A percentile compares a stretch with the other conserved stretches of the same genome.
Evolutionary conservation across 345 rosid genomes (phyloP).

Genomic region (Crucihimalaya himalaica): DNA sequence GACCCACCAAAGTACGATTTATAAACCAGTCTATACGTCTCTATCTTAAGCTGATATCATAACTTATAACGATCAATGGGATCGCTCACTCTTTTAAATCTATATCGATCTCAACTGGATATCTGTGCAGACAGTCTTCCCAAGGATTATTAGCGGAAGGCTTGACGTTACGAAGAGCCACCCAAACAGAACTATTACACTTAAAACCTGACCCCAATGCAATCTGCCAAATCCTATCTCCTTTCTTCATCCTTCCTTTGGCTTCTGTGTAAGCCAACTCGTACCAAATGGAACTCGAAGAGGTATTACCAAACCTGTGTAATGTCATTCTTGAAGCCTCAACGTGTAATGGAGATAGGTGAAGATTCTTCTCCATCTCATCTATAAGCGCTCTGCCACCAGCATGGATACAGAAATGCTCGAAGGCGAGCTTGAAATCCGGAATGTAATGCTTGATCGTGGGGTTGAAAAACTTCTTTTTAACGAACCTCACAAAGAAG

Average conservation of each 20-base stretch:
- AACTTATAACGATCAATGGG: neutral
- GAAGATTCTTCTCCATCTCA: slow-evolving; percentile 57
- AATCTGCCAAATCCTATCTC: slow-evolving; percentile 65
- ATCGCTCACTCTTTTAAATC: slow-evolving; percentile 10
- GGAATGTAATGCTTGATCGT: slow-evolving; percentile 46
- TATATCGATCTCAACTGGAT: slow-evolving; percentile 42
- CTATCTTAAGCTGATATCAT: neutral
- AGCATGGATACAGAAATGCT: slow-evolving; percentile 71
- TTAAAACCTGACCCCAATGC: slow-evolving; percentile 72
- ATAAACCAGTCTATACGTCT: neutral
- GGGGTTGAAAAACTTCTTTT: slow-evolving; percentile 47
- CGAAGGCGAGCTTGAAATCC: slow-evolving; percentile 64
- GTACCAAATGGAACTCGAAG: slow-evolving; percentile 66
- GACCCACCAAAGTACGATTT: slow-evolving; percentile 2
- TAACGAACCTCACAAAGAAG: slow-evolving; percentile 45
- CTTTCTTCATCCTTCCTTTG: slow-evolving; percentile 59
- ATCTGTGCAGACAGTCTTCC: slow-evolving; percentile 47
- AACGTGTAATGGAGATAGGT: slow-evolving; percentile 52
- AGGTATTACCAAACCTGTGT: slow-evolving; percentile 62
- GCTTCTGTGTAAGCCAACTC: slow-evolving; percentile 60
- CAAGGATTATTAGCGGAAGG: slow-evolving; percentile 52
- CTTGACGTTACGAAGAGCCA: slow-evolving; percentile 43
- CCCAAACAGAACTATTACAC: slow-evolving; percentile 64
- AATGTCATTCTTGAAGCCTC: slow-evolving; percentile 73
- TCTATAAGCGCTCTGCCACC: slow-evolving; percentile 64